phyloP scores from a whole-genome alignment of 495 filamentous ascomycete species.

The Penicillium salamii region DNA sequence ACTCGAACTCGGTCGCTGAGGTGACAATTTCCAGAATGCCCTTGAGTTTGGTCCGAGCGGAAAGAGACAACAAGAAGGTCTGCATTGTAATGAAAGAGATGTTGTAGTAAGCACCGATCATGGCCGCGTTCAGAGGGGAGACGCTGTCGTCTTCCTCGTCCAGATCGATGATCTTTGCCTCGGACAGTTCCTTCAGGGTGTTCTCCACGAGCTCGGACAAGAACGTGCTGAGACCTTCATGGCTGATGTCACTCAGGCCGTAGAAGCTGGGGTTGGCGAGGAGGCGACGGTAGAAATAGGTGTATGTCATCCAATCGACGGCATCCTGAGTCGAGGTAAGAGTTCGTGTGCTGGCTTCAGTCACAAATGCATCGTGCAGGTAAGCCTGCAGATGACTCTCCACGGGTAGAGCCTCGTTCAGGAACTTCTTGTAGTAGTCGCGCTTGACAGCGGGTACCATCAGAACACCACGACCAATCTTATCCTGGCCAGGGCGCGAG shows the following conservation, averaged over 20 bases:
- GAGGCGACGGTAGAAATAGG: slow-evolving; percentile 97
- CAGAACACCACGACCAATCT: slow-evolving; percentile 80
- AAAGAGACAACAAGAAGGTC: slow-evolving; percentile 96
- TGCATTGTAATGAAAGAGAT: slow-evolving; percentile 99
- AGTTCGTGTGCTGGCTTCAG: slow-evolving; percentile 91
- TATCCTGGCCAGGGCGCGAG: slow-evolving; percentile 72
- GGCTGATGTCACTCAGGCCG: slow-evolving; percentile 80
- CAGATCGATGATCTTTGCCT: slow-evolving; percentile 93
- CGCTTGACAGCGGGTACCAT: slow-evolving; percentile 94
- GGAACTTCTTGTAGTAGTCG: slow-evolving; percentile 98
- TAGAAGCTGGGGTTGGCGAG: slow-evolving; percentile 97
- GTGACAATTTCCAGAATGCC: slow-evolving; percentile 96
- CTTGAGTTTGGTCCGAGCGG: slow-evolving; percentile 85
- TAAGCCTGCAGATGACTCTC: slow-evolving; percentile 91
- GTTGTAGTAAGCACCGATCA: slow-evolving; percentile 99
- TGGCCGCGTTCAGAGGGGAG: slow-evolving; percentile 86
- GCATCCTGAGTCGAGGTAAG: slow-evolving; percentile 95
- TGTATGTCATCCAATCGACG: slow-evolving; percentile 97
- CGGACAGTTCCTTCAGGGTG: slow-evolving; percentile 84
- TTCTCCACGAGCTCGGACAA: slow-evolving; percentile 93
- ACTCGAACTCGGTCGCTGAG: slow-evolving; percentile 93
- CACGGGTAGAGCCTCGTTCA: slow-evolving; percentile 92
- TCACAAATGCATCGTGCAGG: slow-evolving; percentile 93
- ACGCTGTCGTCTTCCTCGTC: slow-evolving; percentile 96
- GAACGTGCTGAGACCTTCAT: slow-evolving; percentile 90